Conservation (phyloP, 768 basidiomycete genomes). For the Russula abietina region DNA sequence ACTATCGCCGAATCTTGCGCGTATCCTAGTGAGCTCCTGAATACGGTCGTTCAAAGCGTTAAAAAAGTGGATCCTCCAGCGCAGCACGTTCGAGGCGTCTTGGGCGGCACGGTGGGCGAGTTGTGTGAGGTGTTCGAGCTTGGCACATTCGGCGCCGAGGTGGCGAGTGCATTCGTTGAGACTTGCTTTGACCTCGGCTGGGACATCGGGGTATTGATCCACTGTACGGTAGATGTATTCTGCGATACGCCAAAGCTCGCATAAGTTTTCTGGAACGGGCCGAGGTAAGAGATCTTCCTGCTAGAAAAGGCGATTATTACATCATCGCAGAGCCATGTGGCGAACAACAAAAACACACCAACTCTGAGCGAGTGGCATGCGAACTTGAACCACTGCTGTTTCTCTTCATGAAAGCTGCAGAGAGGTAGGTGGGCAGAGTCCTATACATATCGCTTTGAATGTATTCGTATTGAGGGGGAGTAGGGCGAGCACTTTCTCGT, state of each 20-base stretch:
- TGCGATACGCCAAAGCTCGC: conserved; percentile 3
- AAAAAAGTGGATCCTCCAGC: conserved; percentile 9
- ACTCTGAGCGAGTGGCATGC: background rate
- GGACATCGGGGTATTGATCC: background rate
- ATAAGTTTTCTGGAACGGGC: conserved; percentile 5
- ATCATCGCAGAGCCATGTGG: background rate
- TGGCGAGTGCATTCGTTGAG: background rate
- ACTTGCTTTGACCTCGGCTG: background rate
- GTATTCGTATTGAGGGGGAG: background rate
- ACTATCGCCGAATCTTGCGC: conserved; percentile 7
- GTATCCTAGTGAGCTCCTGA: background rate
- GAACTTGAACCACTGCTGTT: background rate
- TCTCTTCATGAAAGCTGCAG: background rate
- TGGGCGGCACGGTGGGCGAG: conserved; percentile 2
- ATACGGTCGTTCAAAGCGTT: conserved; percentile 1
- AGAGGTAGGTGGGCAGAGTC: background rate
- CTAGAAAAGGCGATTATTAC: background rate
- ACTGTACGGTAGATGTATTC: background rate
- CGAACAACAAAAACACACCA: background rate
- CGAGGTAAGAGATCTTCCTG: background rate
- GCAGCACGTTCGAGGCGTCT: conserved; percentile 5
- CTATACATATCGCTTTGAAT: background rate
- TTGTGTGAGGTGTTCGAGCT: background rate
- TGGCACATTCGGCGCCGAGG: conserved; percentile 14
- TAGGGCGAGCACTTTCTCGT: background rate